Percentiles rank a stretch among this genome's conserved stretches.
Evolutionary conservation across 306 rosid genomes (phyloP).

Genomic region (Citrullus amarus): DNA sequence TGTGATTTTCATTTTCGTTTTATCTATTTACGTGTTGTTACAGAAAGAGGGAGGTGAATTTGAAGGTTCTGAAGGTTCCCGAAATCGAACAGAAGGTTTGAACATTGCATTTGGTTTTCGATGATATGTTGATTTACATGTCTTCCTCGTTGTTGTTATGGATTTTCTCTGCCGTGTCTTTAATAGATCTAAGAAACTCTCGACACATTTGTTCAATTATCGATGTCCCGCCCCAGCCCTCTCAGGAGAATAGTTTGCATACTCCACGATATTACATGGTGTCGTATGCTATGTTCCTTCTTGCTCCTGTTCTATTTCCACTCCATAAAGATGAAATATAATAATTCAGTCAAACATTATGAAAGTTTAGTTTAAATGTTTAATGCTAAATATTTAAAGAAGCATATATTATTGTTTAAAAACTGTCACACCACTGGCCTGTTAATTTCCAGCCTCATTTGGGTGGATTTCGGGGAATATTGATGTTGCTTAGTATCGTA

Average conservation of each 20-base stretch:
- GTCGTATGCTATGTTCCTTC: background rate
- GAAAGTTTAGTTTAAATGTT: background rate
- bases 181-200: background rate
- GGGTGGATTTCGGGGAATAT: background rate
- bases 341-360: background rate
- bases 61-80: constrained; percentile 95
- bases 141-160: background rate
- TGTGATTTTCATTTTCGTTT: constrained; percentile 10
- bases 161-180: background rate
- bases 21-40: background rate
- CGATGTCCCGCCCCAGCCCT: background rate
- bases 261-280: background rate
- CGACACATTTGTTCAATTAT: background rate
- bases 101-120: background rate
- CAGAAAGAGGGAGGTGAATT: constrained; percentile 99
- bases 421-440: background rate
- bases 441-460: background rate
- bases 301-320: background rate
- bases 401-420: background rate
- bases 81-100: constrained; percentile 97
- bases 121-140: background rate
- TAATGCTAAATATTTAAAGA: background rate
- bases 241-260: background rate
- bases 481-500: background rate
- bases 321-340: background rate